Evolutionary conservation across 192 early-diverging fungal species (phyloP).

Genomic region (Entomortierella parvispora): DNA sequence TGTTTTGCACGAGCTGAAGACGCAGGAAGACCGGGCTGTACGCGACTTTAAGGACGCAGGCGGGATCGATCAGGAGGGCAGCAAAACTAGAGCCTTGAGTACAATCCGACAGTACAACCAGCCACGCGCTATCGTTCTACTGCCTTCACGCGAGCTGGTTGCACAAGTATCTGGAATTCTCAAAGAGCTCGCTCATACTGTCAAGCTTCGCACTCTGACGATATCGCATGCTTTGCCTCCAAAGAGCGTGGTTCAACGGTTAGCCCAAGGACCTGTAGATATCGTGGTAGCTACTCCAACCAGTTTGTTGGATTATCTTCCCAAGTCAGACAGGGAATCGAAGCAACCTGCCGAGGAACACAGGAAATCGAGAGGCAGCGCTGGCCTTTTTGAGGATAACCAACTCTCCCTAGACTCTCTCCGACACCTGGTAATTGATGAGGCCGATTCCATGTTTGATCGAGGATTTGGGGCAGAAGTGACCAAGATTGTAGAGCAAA

Average conservation of each 20-base stretch:
- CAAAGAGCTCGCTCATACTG: constrained; percentile 76
- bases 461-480: constrained; percentile 79
- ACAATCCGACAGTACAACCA: constrained; percentile 72
- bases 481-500: constrained; percentile 59
- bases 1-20: constrained; percentile 78
- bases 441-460: constrained; percentile 95
- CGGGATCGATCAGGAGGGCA: constrained; percentile 24
- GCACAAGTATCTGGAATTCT: constrained; percentile 77
- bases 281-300: constrained; percentile 88
- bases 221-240: constrained; percentile 62
- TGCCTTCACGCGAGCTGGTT: constrained; percentile 91
- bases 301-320: constrained; percentile 65
- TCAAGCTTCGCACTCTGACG: constrained; percentile 75
- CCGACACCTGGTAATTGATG: constrained; percentile 85
- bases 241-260: constrained; percentile 54
- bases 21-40: constrained; percentile 63
- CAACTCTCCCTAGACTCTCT: constrained; percentile 71
- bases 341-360: constrained; percentile 1
- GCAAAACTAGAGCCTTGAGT: constrained; percentile 27
- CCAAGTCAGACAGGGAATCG: neutral
- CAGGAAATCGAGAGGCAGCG: constrained; percentile 15
- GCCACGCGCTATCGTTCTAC: constrained; percentile 86
- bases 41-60: constrained; percentile 14
- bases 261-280: constrained; percentile 78
- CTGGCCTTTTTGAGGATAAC: constrained; percentile 38